phyloP scores from a whole-genome alignment of 163 green algal genomes.

The Scenedesmus sp. region DNA sequence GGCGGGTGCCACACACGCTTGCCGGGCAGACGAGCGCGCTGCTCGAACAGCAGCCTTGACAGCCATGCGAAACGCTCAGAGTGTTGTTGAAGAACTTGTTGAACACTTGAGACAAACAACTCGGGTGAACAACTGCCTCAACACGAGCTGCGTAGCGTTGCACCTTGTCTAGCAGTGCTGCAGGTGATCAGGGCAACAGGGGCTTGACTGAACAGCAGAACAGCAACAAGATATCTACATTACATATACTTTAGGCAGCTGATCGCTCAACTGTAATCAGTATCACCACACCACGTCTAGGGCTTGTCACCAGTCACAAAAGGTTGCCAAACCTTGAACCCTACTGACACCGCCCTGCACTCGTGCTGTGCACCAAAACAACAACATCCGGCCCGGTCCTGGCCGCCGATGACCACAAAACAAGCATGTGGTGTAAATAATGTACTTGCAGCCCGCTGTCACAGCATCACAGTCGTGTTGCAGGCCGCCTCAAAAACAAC shows the following conservation, averaged over 20 bases:
- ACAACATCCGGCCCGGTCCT: no score
- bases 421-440: no score
- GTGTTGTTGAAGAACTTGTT: neutral
- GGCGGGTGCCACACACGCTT: conserved; percentile 12
- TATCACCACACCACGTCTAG: neutral
- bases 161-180: neutral
- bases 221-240: neutral
- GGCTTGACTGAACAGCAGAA: neutral
- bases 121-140: neutral
- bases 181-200: neutral
- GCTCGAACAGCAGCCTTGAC: neutral
- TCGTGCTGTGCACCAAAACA: no score
- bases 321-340: no score
- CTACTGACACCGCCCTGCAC: no score
- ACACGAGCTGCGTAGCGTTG: neutral
- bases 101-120: neutral
- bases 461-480: no score
- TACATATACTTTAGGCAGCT: no score
- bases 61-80: neutral
- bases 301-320: neutral
- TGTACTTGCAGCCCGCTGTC: no score
- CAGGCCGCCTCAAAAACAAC: no score
- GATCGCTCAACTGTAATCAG: no score
- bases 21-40: neutral
- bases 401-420: no score